Conservation (phyloP, 1,284 basidiomycete species). For the Puccinia coronata region DNA sequence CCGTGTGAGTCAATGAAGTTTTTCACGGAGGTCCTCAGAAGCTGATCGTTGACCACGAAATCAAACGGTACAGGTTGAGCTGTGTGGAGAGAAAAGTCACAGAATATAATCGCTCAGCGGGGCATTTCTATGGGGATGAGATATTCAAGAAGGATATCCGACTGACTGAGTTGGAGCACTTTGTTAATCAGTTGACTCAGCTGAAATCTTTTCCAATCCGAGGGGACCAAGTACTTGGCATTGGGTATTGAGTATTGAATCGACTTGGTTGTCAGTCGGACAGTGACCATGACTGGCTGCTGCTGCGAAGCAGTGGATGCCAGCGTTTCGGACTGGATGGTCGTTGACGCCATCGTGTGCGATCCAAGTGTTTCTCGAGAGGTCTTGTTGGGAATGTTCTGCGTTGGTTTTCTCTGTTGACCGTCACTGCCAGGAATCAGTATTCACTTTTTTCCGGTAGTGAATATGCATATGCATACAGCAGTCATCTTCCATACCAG, state of each 20-base stretch:
- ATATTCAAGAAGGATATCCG: neutral
- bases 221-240: constrained; percentile 91
- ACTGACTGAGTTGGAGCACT: constrained; percentile 70
- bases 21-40: constrained; percentile 72
- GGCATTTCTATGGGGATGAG: neutral
- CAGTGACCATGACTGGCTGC: constrained; percentile 62
- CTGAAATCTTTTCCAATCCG: constrained; percentile 86
- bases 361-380: no score
- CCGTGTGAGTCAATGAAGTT: constrained; percentile 68
- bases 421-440: no score
- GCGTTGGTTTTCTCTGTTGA: neutral
- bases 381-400: neutral
- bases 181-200: constrained; percentile 98
- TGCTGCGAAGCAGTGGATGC: neutral
- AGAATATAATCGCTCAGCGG: neutral
- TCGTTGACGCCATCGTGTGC: neutral
- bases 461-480: no score
- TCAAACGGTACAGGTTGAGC: constrained; percentile 79
- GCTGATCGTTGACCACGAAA: constrained; percentile 80
- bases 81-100: constrained; percentile 22
- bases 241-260: constrained; percentile 74
- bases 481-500: no score
- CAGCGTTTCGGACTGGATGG: neutral
- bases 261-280: constrained; percentile 78
- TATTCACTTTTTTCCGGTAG: neutral